Evolutionary conservation across 2,329 filamentous ascomycete genomes (phyloP).

Genomic region (Tolypocladium paradoxum): DNA sequence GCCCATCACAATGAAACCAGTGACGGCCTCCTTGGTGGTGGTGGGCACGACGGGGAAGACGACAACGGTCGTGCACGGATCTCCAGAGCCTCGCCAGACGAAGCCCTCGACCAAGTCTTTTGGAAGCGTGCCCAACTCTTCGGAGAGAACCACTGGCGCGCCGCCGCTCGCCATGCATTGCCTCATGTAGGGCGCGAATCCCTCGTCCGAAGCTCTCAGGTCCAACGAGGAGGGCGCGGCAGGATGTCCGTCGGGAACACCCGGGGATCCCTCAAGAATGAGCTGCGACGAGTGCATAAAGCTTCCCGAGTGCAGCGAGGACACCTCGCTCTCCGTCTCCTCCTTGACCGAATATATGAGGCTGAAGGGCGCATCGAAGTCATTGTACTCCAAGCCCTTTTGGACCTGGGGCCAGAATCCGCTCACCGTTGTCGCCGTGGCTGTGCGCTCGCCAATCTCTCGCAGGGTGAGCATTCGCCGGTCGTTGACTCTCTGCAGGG

Average conservation of each 20-base stretch:
- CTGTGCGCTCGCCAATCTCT: slow-evolving; percentile 67
- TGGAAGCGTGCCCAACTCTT: slow-evolving; percentile 57
- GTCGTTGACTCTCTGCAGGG: slow-evolving; percentile 66
- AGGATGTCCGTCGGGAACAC: slow-evolving; percentile 53
- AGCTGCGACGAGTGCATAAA: slow-evolving; percentile 51
- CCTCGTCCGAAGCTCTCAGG: slow-evolving; percentile 56
- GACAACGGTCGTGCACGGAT: slow-evolving; percentile 59
- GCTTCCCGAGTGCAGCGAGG: slow-evolving; percentile 60
- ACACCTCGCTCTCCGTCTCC: slow-evolving; percentile 59
- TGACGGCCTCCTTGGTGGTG: slow-evolving; percentile 55
- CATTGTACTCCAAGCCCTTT: slow-evolving; percentile 60
- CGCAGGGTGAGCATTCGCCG: slow-evolving; percentile 68
- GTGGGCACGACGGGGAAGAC: slow-evolving; percentile 73
- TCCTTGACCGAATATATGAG: slow-evolving; percentile 68
- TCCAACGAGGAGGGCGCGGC: slow-evolving; percentile 54
- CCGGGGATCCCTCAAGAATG: slow-evolving; percentile 60
- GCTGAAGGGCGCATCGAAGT: slow-evolving; percentile 65
- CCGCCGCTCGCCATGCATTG: slow-evolving; percentile 59
- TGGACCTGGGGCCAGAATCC: slow-evolving; percentile 64
- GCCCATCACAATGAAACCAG: slow-evolving; percentile 71
- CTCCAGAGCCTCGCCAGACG: slow-evolving; percentile 59
- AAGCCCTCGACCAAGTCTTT: slow-evolving; percentile 53
- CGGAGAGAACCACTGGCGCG: slow-evolving; percentile 55
- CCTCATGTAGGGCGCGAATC: slow-evolving; percentile 66
- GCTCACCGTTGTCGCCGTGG: slow-evolving; percentile 59